A percentile compares a stretch with the other conserved stretches of the same genome.
These are phyloP conservation scores for Epichloe gansuensis DNA, from an alignment of 2,329 filamentous ascomycete genomes.

Conservation along the genomic window DNA sequence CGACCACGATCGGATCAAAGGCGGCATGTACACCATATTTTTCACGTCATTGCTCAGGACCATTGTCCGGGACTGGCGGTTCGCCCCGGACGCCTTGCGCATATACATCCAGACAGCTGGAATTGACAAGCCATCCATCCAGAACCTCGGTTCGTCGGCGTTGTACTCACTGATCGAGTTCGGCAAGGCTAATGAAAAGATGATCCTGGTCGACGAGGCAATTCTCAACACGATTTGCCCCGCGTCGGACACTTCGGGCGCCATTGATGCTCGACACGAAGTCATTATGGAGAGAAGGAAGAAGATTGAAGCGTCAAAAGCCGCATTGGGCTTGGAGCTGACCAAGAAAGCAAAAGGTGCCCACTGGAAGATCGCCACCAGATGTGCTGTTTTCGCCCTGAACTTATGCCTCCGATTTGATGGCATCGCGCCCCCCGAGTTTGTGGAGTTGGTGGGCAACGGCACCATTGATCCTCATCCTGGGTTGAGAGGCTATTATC, in stretches of 20 bases:
- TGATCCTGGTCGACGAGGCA: conserved; percentile 66
- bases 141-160: conserved; percentile 70
- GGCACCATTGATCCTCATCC: conserved; percentile 88
- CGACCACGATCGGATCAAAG: conserved; percentile 88
- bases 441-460: conserved; percentile 69
- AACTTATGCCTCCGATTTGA: conserved; percentile 90
- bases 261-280: conserved; percentile 48
- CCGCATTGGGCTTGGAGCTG: conserved; percentile 66
- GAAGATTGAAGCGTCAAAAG: conserved; percentile 74
- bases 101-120: conserved; percentile 81
- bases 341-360: conserved; percentile 63
- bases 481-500: conserved; percentile 67
- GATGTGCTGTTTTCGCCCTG: conserved; percentile 80
- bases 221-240: conserved; percentile 63
- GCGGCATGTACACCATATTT: conserved; percentile 78
- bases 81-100: conserved; percentile 77
- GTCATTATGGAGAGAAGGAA: conserved; percentile 63
- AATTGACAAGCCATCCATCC: conserved; percentile 89
- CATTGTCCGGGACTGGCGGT: conserved; percentile 84
- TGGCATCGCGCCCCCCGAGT: conserved; percentile 67
- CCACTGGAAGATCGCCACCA: conserved; percentile 92
- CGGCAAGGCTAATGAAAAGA: conserved; percentile 73
- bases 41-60: conserved; percentile 84
- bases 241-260: conserved; percentile 44
- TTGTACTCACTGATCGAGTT: conserved; percentile 85